Base-by-base conservation (phyloP, 75 land plant genomes). In the Pseudotsuga menziesii region DNA sequence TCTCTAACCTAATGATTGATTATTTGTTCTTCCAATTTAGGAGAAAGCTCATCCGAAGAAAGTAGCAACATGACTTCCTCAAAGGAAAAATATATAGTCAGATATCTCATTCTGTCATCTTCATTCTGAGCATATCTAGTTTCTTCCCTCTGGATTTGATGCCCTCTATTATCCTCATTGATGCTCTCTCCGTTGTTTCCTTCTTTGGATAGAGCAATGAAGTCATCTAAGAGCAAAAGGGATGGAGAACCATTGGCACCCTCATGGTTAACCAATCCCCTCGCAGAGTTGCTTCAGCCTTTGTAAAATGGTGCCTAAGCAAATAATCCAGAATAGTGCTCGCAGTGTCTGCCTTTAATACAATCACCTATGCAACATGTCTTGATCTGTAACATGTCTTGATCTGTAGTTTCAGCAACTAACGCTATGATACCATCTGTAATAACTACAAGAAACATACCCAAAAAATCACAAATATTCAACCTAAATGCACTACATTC, bases 231-330 rank as follows among this genome's bases (percentile, higher is more conserved):
- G 26, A 79, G 39, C 16, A 76, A 75, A 36, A 84, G 80, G 39
- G 73, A 77, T 56, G 74, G 79, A 15, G 82, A 58, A 2, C 83
- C 90, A 79, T 88, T 29, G 32, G 32, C 32, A 29, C 32, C 32
- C 32, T 29, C 32, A 29, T 1, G 32, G 1, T 1, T 29, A 29
- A 29, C 32, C 32, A 29, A 29, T 29, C 32, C 32, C 32, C 32
- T 29, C 32, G 32, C 1, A 29, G 32, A 29, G 32, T 1, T 0
- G 32, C 32, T 29, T 29, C 32, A 29, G 0, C 32, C 32, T 29
- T 29, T 29, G 32, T 29, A 29, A 29, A 29, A 29, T 29, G 32
- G 1, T 29, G 32, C 32, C 32, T 29, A 29, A 0, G 32, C 32
- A 29, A 29, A 29, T 29, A 29, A 29, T 1, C 32, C 1, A 29